These are phyloP conservation scores for Trametes gibbosa DNA, from an alignment of 768 basidiomycete genomes.

Conservation along the genomic window DNA sequence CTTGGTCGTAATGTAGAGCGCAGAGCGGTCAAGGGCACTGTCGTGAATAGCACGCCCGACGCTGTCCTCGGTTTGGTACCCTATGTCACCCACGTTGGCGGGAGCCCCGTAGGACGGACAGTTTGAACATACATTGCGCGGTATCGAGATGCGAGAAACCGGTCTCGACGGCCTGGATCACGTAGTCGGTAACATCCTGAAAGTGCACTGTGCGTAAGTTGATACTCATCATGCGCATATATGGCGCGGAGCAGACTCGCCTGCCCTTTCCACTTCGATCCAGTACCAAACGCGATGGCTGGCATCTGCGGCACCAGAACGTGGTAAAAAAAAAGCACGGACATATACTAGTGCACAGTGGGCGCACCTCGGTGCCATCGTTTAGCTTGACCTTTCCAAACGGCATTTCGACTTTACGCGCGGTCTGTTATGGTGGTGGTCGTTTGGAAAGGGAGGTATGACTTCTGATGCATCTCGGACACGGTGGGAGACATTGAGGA, in stretches of 20 bases:
- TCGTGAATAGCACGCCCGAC: conserved; percentile 38
- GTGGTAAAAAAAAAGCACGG: not conserved
- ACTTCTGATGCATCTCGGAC: not conserved
- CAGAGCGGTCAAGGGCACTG: conserved; percentile 33
- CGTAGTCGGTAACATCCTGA: conserved; percentile 49
- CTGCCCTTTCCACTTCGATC: conserved; percentile 38
- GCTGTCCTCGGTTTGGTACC: conserved; percentile 36
- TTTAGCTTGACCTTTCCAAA: conserved; percentile 34
- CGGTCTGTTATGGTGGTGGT: not conserved
- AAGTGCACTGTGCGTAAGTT: too few relatives aligned
- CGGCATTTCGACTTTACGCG: conserved; percentile 27
- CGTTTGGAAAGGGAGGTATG: not conserved
- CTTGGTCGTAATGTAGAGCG: conserved; percentile 45
- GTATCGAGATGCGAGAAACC: conserved; percentile 68
- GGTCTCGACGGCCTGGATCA: conserved; percentile 54
- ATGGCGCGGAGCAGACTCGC: conserved; percentile 16
- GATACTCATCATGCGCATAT: too few relatives aligned
- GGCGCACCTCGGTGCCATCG: conserved; percentile 35
- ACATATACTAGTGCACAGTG: not conserved
- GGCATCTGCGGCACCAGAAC: conserved; percentile 44
- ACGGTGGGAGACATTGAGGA: not conserved
- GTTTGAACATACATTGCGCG: conserved; percentile 40
- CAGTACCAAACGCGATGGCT: conserved; percentile 60
- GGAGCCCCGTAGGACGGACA: not conserved
- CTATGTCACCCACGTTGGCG: conserved; percentile 14